A percentile compares a stretch with the other conserved stretches of the same genome.
phyloP scores from a whole-genome alignment of 108 stramenopile species.

The Conticribra guillardii region DNA sequence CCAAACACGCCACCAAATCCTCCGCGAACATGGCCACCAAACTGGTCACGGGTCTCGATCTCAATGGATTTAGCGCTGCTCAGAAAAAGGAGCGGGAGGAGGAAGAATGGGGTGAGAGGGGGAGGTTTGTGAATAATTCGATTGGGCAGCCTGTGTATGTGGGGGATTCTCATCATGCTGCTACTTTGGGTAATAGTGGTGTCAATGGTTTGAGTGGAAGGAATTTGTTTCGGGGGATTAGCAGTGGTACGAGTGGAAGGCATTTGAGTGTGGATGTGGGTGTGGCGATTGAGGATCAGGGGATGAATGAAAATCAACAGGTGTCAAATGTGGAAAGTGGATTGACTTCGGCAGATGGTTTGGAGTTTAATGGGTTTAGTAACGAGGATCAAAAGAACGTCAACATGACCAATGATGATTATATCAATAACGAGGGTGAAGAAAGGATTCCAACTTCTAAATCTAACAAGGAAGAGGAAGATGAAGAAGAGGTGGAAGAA shows the following conservation, averaged over 20 bases:
- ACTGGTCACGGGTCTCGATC: constrained; percentile 34
- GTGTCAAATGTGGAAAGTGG: constrained; percentile 3
- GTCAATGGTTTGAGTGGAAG: too few species aligned
- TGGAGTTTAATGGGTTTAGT: neutral
- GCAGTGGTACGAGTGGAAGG: too few species aligned
- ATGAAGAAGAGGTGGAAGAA: neutral
- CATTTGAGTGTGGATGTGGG: neutral
- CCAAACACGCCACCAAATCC: neutral
- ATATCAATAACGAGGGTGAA: neutral
- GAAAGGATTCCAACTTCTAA: too few species aligned
- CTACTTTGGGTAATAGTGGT: too few species aligned
- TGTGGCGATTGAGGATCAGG: neutral
- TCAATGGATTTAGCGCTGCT: constrained; percentile 4
- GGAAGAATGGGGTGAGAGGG: constrained; percentile 14
- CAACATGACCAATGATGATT: neutral
- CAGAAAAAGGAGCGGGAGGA: constrained; percentile 1
- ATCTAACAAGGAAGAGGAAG: neutral
- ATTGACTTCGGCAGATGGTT: constrained; percentile 1
- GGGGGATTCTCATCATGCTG: constrained; percentile 4
- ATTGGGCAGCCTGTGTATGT: constrained; percentile 32
- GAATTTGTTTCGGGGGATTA: too few species aligned
- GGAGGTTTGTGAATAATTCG: constrained; percentile 15
- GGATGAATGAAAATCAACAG: neutral
- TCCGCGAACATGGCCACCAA: constrained; percentile 17
- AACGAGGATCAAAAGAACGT: too few species aligned